phyloP scores from a whole-genome alignment of 2,329 filamentous ascomycete genomes.

The Cercospora sojina region DNA sequence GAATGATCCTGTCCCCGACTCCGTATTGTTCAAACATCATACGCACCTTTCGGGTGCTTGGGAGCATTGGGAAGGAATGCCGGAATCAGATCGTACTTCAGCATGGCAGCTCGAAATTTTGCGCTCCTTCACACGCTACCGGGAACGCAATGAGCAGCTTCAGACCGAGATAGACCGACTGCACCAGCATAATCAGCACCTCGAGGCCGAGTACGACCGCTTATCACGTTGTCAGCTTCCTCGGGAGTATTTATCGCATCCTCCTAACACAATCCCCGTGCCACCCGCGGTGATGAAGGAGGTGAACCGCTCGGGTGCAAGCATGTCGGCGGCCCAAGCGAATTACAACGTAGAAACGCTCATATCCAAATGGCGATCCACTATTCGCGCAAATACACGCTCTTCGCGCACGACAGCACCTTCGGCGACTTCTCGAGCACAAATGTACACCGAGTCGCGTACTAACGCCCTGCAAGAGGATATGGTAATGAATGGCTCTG shows the following conservation, averaged over 20 bases:
- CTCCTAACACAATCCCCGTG: constrained; percentile 41
- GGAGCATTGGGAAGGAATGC: constrained; percentile 69
- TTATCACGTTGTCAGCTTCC: constrained; percentile 38
- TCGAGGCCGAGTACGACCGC: constrained; percentile 40
- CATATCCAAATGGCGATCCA: constrained; percentile 33
- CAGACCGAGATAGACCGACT: constrained; percentile 43
- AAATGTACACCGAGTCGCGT: constrained; percentile 12
- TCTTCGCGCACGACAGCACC: constrained; percentile 8
- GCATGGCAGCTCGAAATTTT: constrained; percentile 50
- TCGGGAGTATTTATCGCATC: constrained; percentile 36
- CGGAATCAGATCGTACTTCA: constrained; percentile 47
- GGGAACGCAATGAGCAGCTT: constrained; percentile 41
- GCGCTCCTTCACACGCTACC: constrained; percentile 45
- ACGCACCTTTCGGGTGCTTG: constrained; percentile 77
- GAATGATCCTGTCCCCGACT: constrained; percentile 43
- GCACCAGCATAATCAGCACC: constrained; percentile 44
- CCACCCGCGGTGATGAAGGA: constrained; percentile 42
- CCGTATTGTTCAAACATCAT: constrained; percentile 67
- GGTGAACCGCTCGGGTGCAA: constrained; percentile 19
- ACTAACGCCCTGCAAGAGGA: constrained; percentile 21
- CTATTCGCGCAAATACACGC: constrained; percentile 28
- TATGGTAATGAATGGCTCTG: constrained; percentile 33
- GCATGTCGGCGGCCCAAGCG: constrained; percentile 22
- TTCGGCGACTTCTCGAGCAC: neutral
- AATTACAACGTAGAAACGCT: constrained; percentile 35